Evolutionary conservation across 2,329 filamentous ascomycete genomes (phyloP), one percentile per base, ranked within the genome.

Genomic region (Lasiodiplodia hormozganensis): DNA sequence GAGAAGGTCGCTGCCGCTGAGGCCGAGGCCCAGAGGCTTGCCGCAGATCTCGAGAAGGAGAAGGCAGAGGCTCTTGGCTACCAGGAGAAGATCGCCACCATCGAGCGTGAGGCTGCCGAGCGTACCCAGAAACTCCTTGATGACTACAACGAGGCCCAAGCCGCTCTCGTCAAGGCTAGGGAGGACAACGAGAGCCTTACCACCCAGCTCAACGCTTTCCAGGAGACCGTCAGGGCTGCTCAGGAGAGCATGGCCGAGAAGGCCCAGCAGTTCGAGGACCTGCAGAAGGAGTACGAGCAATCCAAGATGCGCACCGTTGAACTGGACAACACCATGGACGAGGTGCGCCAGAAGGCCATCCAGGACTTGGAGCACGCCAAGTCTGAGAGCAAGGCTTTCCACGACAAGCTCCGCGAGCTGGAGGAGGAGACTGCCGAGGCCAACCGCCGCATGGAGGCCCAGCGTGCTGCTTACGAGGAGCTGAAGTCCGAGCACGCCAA

Each of bases 1-100:
- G 65, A 67, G 49, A 67, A 60, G 65, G 43, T 67, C 18, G 43
- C 65, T 60, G 54, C 65, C 16, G 65, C 65, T 14, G 65, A 67
- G 38, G 65, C 65, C 11, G 56, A 60, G 21, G 54, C 65, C 40
- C 49, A 54, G 54, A 53, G 23, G 34, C 57, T 62, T 34, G 23
- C 38, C 16, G 66, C 56, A n/a, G 53, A 58, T 18, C 54, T 67
- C 8, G 54, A 40, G 54, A 51, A 40, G 34, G 52, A 67, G 47
- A 67, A 60, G 54, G 12, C 65, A 4, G 53, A 56, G 25, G 43
- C 40, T 21, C 43, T 21, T 31, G 31, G 28, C 11, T 43, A 58
- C 21, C 40, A 67, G 23, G 54, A 60, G 40, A 67, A 60, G 65
- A 25, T 67, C 21, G 65, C 65, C 7, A 43, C 31, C 23, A 38